A percentile compares a stretch with the other conserved stretches of the same genome.
phyloP scores from a whole-genome alignment of 441 rosid species.

The Manihot esculenta region DNA sequence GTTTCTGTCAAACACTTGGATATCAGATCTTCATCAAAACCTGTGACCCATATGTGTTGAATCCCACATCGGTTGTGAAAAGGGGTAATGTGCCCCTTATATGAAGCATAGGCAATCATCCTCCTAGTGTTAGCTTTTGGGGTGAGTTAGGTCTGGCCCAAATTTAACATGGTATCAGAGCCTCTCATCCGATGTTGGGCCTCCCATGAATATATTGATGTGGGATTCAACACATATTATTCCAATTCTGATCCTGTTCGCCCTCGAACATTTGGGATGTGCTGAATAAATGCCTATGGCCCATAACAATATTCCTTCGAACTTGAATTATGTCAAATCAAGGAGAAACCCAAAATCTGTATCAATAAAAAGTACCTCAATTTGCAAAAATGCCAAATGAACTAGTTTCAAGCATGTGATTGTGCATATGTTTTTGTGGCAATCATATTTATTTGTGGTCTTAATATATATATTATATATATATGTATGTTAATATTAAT shows the following conservation, averaged over 20 bases:
- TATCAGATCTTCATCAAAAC: conserved; percentile 60
- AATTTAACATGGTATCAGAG: conserved; percentile 11
- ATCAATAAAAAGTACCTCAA: conserved; percentile 20
- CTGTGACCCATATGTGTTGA: conserved; percentile 87
- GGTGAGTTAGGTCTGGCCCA: too few relatives aligned
- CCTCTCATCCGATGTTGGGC: too few relatives aligned
- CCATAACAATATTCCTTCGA: conserved; percentile 42
- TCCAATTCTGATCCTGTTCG: conserved; percentile 74
- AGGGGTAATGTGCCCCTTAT: too few relatives aligned
- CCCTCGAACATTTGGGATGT: conserved; percentile 51
- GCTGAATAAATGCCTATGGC: conserved; percentile 59
- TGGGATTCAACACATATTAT: conserved; percentile 47
- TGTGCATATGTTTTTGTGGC: not conserved
- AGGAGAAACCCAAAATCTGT: conserved; percentile 40
- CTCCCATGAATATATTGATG: too few relatives aligned
- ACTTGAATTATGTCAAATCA: conserved; percentile 22
- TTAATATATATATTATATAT: not conserved
- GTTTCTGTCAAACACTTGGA: conserved; percentile 59
- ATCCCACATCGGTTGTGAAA: too few relatives aligned
- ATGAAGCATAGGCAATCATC: too few relatives aligned
- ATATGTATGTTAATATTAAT: too few relatives aligned
- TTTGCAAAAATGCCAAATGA: conserved; percentile 13
- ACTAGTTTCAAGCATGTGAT: not conserved
- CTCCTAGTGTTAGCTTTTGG: too few relatives aligned
- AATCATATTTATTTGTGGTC: not conserved